Evolutionary conservation across 2,329 filamentous ascomycete species (phyloP).

Genomic region (Sporothrix pseudoabietina): DNA sequence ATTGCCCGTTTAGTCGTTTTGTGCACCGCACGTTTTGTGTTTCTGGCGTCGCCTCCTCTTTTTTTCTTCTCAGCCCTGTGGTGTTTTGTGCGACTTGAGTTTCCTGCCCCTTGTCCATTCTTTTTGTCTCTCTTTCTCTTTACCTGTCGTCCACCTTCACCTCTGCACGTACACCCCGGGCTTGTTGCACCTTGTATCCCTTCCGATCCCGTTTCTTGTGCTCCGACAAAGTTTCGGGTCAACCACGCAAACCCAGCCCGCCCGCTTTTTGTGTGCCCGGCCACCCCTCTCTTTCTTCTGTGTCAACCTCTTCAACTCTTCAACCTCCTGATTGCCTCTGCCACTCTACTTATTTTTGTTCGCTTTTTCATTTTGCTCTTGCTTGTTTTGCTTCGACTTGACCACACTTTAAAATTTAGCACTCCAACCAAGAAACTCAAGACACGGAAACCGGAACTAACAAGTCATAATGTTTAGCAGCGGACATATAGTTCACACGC

Average conservation of each 20-base stretch:
- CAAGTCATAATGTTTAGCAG: slow-evolving; percentile 7
- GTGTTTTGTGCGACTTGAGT: slow-evolving; percentile 2
- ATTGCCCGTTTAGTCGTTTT: neutral
- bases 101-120: neutral
- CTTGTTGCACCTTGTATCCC: slow-evolving; percentile 28
- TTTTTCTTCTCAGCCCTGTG: slow-evolving; percentile 8
- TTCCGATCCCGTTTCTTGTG: slow-evolving; percentile 29
- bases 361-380: slow-evolving; percentile 37
- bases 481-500: neutral
- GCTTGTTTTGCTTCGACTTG: neutral
- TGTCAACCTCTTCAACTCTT: neutral
- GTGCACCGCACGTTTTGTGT: slow-evolving; percentile 13
- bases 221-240: slow-evolving; percentile 27
- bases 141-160: neutral
- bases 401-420: neutral
- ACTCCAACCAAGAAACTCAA: neutral
- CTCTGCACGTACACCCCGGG: slow-evolving; percentile 13
- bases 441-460: neutral
- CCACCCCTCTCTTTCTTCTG: neutral
- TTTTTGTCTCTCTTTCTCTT: neutral
- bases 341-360: slow-evolving; percentile 27
- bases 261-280: slow-evolving; percentile 11
- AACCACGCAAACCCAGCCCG: slow-evolving; percentile 6
- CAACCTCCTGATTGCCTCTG: neutral
- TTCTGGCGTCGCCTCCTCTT: neutral